A percentile compares a stretch with the other conserved stretches of the same genome.
These are phyloP conservation scores for Stephania yunnanensis DNA, from an alignment of 164 flowering plant genomes.

Conservation along the genomic window DNA sequence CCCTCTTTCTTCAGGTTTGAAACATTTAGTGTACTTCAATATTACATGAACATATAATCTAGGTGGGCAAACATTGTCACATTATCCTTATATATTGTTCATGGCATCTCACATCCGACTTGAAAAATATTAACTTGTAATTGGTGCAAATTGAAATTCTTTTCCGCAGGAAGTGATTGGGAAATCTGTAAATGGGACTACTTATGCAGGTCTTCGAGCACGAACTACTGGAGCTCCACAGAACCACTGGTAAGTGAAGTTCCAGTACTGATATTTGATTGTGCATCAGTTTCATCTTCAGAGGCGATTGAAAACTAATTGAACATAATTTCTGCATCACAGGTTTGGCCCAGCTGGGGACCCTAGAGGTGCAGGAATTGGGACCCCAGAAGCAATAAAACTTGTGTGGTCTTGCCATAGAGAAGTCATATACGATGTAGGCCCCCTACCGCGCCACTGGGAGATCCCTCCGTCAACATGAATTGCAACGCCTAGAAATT, in stretches of 20 bases:
- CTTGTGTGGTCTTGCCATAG: constrained; percentile 99
- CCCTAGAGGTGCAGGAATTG: constrained; percentile 97
- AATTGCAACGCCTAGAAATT: neutral
- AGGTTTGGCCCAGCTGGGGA: constrained; percentile 99
- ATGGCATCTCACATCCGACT: neutral
- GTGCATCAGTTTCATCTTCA: neutral
- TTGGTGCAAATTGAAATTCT: constrained; percentile 2
- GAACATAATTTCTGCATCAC: constrained; percentile 8
- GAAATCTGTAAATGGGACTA: constrained; percentile 87
- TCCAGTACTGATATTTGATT: neutral
- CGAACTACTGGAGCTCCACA: constrained; percentile 99
- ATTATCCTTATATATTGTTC: neutral
- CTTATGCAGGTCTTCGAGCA: constrained; percentile 91
- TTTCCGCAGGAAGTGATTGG: constrained; percentile 76
- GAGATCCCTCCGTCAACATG: constrained; percentile 66
- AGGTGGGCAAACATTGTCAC: neutral
- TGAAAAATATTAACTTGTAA: neutral
- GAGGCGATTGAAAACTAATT: neutral
- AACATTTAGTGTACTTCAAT: neutral
- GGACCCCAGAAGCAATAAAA: constrained; percentile 97
- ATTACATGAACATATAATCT: neutral
- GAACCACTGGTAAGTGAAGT: constrained; percentile 78
- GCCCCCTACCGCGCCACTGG: constrained; percentile 74
- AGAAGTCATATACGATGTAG: constrained; percentile 85
- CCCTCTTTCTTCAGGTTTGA: constrained; percentile 71